Evolutionary conservation across 2,329 filamentous ascomycete species (phyloP), one percentile per base, ranked within the genome.

Genomic region (Leptographium procerum): DNA sequence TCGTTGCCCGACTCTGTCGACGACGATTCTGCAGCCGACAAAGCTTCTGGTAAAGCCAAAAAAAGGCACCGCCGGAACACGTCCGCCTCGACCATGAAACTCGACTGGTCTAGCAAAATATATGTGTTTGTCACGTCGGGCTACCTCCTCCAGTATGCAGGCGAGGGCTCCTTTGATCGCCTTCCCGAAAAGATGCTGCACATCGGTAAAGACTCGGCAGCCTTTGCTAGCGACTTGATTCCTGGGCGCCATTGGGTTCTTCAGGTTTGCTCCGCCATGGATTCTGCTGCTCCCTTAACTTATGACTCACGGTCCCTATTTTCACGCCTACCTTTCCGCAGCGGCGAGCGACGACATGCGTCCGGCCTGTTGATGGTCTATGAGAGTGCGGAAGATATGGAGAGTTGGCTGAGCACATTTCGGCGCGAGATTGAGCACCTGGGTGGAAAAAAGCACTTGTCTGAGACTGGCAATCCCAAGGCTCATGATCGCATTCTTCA

Each of bases 241-340:
- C 87, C 88, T 3, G 89, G 89, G 7, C 83, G 83, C 61, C 88
- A 91, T 66, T 91, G 87, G 83, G 89, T 92, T 7, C 70, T 92
- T 16, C 88, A 90, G 64, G 82, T 92, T 26, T 86, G 84, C 3
- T 86, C 88, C 40, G 74, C 77, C 10, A 82, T 84, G 59, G 83
- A 85, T 55, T 71, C 79, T 2, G 80, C 87, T 36, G 81, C 81
- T 31, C 72, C 69, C 1, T 67, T 77, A 16, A 66, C 75, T 3
- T 65, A 74, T 3, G 79, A 82, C 43, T 74, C 80, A 3, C 80
- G 81, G 55, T 87, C 85, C 1, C 70, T 90, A 3, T 76, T 89
- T 34, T 82, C 85, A 1, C 81, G 85, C 57, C 72, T 89, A 55
- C 78, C 83, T 2, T 79, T 87, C 47, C 79, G 82, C 47, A 77